Base-by-base conservation (phyloP, 2,329 filamentous ascomycete genomes). In the Botrytis fragariae region DNA sequence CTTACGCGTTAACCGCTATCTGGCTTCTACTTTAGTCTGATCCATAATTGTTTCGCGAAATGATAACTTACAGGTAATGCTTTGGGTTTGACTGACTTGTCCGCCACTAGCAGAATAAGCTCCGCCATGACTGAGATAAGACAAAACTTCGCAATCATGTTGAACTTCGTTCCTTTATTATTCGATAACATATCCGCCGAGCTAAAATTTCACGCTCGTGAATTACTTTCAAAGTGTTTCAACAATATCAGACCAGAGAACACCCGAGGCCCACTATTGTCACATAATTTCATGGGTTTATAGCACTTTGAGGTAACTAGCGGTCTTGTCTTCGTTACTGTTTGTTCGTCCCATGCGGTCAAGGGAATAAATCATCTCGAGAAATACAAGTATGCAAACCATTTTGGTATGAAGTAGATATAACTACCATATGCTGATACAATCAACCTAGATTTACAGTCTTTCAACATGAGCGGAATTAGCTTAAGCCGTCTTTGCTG, bases 1-100 rank as follows among this genome's bases (percentile, higher is more conserved):
- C 45, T 72, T 72, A 42, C 69, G 69, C 69, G 69, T 57, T 72
- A 72, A 72, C 20, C 69, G 69, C 69, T 72, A 72, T 72, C 69
- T 71, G 57, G 32, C 39, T 48, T 63, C 37, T n/a, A 48, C 44
- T 48, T 54, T 54, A 9, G 35, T 54, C 45, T 20, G 32, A 25
- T 22, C 64, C 64, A 67, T 54, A 67, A 67, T 67, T 54, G 42
- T 54, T 39, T 68, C 35, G 16, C 35, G 32, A 29, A n/a, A 37
- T 39, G 35, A 29, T 63, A 63, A 42, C 37, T 20, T n/a, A 25
- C 12, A 54, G 48, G 48, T n/a, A 68, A 57, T n/a, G 45, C 48
- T 68, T 57, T 68, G 35, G 57, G 25, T 22, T 54, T 22, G 35
- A 57, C 35, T 68, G 64, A 57, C 48, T 57, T 9, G 65, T 48